Conservation (phyloP, 805 yeast species). For the Wickerhamomyces xylosicus region DNA sequence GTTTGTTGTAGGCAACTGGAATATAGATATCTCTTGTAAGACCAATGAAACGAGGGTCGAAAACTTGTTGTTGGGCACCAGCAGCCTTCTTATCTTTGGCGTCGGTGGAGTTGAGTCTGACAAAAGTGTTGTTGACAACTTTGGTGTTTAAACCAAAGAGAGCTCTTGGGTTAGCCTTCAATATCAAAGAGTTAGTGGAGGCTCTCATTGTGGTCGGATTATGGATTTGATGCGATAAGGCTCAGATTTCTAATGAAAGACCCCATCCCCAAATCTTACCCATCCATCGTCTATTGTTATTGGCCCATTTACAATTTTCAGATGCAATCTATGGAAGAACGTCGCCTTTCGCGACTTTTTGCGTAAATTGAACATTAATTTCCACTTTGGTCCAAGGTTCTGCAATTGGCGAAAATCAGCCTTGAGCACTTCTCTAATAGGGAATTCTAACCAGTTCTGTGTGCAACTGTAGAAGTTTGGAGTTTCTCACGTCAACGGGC, state of each 20-base stretch:
- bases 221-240: neutral
- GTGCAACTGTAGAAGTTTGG: too few relatives aligned
- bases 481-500: too few relatives aligned
- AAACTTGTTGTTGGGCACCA: slow-evolving; percentile 16
- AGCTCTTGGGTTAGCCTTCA: neutral
- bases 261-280: too few relatives aligned
- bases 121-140: neutral
- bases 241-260: neutral
- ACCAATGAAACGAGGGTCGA: slow-evolving; percentile 31
- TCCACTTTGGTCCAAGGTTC: too few relatives aligned
- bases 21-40: slow-evolving; percentile 34
- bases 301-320: too few relatives aligned
- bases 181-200: neutral
- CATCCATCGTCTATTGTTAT: too few relatives aligned
- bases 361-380: too few relatives aligned
- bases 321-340: too few relatives aligned
- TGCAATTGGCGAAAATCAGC: too few relatives aligned
- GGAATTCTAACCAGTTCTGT: too few relatives aligned
- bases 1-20: slow-evolving; percentile 36
- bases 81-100: slow-evolving; percentile 4
- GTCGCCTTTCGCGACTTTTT: too few relatives aligned
- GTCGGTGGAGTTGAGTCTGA: slow-evolving; percentile 3
- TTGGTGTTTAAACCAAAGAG: neutral
- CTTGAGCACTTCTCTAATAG: too few relatives aligned
- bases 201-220: neutral